These are phyloP conservation scores for Lupinus albus DNA, from an alignment of 306 rosid species.

Conservation along the genomic window DNA sequence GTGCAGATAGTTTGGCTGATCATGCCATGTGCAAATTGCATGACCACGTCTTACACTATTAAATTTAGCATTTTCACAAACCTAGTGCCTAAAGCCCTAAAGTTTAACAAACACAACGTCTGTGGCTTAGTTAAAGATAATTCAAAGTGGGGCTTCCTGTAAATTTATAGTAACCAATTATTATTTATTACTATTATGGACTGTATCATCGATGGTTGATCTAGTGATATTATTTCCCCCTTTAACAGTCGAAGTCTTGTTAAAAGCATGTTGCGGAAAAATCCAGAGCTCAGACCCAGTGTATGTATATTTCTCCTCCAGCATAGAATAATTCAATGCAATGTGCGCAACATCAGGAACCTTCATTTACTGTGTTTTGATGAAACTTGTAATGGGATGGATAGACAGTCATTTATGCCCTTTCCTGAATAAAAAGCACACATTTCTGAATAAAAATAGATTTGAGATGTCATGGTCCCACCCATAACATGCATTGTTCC, in stretches of 20 bases:
- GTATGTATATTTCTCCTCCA: conserved; percentile 63
- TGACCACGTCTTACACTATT: conserved; percentile 10
- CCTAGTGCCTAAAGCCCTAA: conserved; percentile 8
- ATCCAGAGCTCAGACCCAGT: conserved; percentile 96
- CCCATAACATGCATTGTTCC: conserved; percentile 15
- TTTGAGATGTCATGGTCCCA: neutral
- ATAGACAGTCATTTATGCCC: conserved; percentile 4
- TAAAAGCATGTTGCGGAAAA: conserved; percentile 98
- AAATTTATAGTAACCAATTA: neutral
- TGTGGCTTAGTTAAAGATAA: conserved; percentile 22
- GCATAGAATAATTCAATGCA: conserved; percentile 35
- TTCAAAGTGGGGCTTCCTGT: conserved; percentile 20
- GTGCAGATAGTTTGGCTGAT: conserved; percentile 32
- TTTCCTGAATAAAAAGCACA: neutral
- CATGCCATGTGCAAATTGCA: conserved; percentile 30
- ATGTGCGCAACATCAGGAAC: conserved; percentile 34
- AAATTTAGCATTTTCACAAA: conserved; percentile 21
- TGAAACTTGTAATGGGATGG: neutral
- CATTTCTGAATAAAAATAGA: neutral
- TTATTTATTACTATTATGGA: neutral
- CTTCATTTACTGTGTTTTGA: conserved; percentile 10
- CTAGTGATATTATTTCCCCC: conserved; percentile 40
- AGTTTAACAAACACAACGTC: conserved; percentile 26
- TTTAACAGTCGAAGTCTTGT: conserved; percentile 88
- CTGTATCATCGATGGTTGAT: conserved; percentile 22